Conservation (phyloP, 805 yeast genomes). For the Candida vartiovaarae region DNA sequence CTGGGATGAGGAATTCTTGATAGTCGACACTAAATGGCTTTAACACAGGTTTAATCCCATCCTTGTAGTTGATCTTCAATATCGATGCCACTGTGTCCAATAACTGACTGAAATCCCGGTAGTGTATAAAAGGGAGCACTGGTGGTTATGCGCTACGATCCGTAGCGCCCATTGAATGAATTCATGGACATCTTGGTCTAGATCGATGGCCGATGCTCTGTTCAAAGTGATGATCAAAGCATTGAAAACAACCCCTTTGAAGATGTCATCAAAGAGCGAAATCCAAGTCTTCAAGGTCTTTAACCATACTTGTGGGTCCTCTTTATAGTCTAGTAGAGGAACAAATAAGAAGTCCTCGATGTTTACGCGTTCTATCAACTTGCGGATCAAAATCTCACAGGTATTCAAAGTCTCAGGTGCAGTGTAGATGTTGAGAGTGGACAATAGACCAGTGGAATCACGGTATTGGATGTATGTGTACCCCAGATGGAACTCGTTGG, state of each 20-base stretch:
- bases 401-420: slow-evolving; percentile 2
- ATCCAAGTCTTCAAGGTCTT: neutral
- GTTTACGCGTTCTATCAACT: neutral
- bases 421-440: slow-evolving; percentile 16
- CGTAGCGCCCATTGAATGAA: slow-evolving; percentile 31
- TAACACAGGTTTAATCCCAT: neutral
- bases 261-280: neutral
- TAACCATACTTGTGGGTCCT: slow-evolving; percentile 13
- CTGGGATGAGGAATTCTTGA: slow-evolving; percentile 33
- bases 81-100: slow-evolving; percentile 6
- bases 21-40: slow-evolving; percentile 7
- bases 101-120: slow-evolving; percentile 1
- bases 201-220: slow-evolving; percentile 3
- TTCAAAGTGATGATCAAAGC: slow-evolving; percentile 6
- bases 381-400: neutral
- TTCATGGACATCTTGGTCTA: slow-evolving; percentile 21
- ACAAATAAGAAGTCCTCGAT: slow-evolving; percentile 8
- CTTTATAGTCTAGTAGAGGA: slow-evolving; percentile 14
- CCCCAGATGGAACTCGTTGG: slow-evolving; percentile 13
- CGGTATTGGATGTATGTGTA: slow-evolving; percentile 17
- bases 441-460: slow-evolving; percentile 9
- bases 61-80: slow-evolving; percentile 3
- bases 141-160: slow-evolving; percentile 5
- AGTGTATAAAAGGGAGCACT: slow-evolving; percentile 8
- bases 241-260: neutral